phyloP scores from a whole-genome alignment of 331 rosid species.

The Malus hybrid region DNA sequence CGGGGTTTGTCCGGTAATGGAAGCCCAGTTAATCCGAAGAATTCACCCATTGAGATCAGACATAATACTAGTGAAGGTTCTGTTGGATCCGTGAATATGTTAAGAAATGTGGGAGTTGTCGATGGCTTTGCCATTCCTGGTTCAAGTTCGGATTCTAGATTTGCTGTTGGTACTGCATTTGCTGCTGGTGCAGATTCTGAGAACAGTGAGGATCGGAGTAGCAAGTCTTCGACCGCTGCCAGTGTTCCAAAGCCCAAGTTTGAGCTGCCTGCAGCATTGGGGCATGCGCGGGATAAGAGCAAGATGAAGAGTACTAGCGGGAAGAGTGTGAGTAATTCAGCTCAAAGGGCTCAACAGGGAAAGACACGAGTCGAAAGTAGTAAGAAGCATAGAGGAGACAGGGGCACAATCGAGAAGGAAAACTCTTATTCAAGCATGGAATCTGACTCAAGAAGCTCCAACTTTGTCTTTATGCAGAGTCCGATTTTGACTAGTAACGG shows the following conservation, averaged over 20 bases:
- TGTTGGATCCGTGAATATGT: conserved; percentile 37
- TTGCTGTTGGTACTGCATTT: conserved; percentile 54
- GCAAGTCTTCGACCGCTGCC: conserved; percentile 88
- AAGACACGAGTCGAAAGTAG: conserved; percentile 47
- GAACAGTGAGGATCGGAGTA: conserved; percentile 75
- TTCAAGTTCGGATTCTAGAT: conserved; percentile 57
- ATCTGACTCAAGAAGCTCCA: conserved; percentile 88
- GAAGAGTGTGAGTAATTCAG: conserved; percentile 35
- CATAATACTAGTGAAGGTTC: conserved; percentile 38
- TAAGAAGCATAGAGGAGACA: conserved; percentile 65
- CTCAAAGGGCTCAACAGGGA: conserved; percentile 44
- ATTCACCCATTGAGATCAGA: conserved; percentile 31
- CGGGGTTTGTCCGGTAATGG: conserved; percentile 48
- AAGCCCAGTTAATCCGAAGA: conserved; percentile 31
- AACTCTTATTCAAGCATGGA: conserved; percentile 75
- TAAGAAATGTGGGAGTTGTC: conserved; percentile 37
- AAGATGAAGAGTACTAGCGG: conserved; percentile 29
- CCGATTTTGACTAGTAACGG: conserved; percentile 42
- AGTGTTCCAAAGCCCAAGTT: conserved; percentile 49
- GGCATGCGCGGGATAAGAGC: conserved; percentile 30
- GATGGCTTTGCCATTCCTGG: conserved; percentile 39
- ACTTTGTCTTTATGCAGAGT: conserved; percentile 43
- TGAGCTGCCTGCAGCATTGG: conserved; percentile 17
- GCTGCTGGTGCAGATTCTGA: conserved; percentile 74
- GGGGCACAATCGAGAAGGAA: conserved; percentile 53